Evolutionary conservation across 2,329 filamentous ascomycete genomes (phyloP).

Genomic region (Fusarium nygamai): DNA sequence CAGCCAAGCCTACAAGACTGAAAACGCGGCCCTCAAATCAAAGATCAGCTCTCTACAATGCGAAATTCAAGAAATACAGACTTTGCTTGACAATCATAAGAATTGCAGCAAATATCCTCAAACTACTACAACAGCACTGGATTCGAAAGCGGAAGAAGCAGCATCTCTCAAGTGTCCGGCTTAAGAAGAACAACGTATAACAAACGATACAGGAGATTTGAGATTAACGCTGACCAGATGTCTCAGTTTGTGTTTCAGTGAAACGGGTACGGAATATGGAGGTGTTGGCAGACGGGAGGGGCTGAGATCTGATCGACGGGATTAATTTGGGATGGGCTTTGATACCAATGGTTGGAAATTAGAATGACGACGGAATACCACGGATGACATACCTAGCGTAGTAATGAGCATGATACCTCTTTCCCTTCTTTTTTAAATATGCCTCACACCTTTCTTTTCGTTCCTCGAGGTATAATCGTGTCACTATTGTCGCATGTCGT

Average conservation of each 20-base stretch:
- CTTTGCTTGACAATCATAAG: not conserved
- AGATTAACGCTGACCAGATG: not conserved
- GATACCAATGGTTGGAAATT: not conserved
- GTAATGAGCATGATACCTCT: not conserved
- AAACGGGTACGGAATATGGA: not conserved
- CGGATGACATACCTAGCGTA: too few relatives aligned
- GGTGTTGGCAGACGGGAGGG: not conserved
- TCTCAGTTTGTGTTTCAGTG: not conserved
- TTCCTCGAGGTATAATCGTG: not conserved
- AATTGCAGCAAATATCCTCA: not conserved
- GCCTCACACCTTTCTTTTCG: not conserved
- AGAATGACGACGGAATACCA: not conserved
- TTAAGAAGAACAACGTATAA: fast-evolving
- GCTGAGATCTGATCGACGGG: not conserved
- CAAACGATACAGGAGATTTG: constrained; percentile 38
- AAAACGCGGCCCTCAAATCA: not conserved
- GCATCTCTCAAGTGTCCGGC: not conserved
- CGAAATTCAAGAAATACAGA: not conserved
- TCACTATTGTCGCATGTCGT: not conserved
- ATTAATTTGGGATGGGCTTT: not conserved
- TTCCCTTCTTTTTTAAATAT: not conserved
- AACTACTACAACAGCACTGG: not conserved
- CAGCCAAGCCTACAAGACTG: not conserved
- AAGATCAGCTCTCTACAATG: not conserved
- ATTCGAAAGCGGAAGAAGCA: not conserved